Percentiles rank a stretch among this genome's conserved stretches.
phyloP scores from a whole-genome alignment of 2,329 filamentous ascomycete genomes.

The Cladophialophora carrionii region DNA sequence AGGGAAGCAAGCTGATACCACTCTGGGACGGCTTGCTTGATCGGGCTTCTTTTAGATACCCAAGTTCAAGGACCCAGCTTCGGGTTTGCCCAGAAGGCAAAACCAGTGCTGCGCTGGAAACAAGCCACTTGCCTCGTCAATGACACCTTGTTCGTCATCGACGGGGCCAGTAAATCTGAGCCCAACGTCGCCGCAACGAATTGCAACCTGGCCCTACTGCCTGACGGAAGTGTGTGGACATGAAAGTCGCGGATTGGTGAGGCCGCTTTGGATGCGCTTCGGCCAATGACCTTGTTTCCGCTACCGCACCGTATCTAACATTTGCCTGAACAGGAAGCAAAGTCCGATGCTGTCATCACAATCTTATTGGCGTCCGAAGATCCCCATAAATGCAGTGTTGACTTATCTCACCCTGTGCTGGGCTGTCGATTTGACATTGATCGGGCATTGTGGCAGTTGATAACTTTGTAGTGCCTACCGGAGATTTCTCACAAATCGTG shows the following conservation, averaged over 20 bases:
- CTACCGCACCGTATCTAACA: background rate
- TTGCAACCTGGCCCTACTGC: background rate
- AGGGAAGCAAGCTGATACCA: background rate
- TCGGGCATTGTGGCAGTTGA: background rate
- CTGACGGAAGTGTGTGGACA: background rate
- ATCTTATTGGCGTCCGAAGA: background rate
- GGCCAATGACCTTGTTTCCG: background rate
- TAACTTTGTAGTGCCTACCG: background rate
- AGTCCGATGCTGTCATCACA: background rate
- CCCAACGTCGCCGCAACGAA: background rate
- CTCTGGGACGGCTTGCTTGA: background rate
- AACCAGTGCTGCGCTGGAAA: background rate
- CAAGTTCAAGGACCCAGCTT: background rate
- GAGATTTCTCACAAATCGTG: background rate
- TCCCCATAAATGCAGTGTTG: background rate
- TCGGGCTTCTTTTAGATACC: background rate
- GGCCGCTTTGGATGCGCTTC: background rate
- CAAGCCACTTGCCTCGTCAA: background rate
- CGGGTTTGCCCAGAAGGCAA: background rate
- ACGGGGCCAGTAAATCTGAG: background rate
- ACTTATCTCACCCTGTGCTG: background rate
- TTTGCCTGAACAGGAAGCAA: background rate
- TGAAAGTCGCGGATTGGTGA: background rate
- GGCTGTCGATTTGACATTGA: background rate
- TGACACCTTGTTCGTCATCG: background rate